phyloP scores from a whole-genome alignment of 441 rosid genomes.

The Pelargonium cotyledonis region DNA sequence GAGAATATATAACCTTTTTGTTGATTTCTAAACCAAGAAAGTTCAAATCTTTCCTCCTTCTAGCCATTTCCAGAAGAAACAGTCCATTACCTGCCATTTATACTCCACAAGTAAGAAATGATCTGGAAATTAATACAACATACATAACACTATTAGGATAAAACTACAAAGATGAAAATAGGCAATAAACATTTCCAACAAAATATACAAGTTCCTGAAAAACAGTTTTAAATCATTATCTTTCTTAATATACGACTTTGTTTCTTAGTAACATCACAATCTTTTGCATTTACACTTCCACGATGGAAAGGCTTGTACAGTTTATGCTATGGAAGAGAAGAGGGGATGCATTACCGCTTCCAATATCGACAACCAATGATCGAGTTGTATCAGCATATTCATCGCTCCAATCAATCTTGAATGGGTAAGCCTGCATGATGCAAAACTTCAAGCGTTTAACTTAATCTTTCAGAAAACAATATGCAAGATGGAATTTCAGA shows the following conservation, averaged over 20 bases:
- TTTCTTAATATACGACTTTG: neutral
- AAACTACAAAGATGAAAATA: neutral
- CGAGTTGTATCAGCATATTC: constrained; percentile 37
- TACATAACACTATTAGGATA: neutral
- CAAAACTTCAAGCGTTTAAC: constrained; percentile 15
- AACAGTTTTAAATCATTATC: neutral
- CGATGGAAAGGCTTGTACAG: neutral
- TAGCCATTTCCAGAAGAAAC: constrained; percentile 61
- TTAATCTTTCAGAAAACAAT: neutral
- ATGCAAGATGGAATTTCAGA: constrained; percentile 6
- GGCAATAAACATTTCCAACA: constrained; percentile 6
- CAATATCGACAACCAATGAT: constrained; percentile 64
- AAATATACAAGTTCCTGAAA: neutral
- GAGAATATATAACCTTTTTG: constrained; percentile 40
- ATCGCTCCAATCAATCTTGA: constrained; percentile 46
- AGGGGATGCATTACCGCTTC: constrained; percentile 44
- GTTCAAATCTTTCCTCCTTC: constrained; percentile 45
- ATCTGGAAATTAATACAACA: neutral
- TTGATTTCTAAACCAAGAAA: constrained; percentile 72
- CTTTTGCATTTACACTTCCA: neutral
- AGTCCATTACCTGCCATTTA: constrained; percentile 50
- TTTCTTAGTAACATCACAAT: neutral
- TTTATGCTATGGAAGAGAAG: constrained; percentile 3
- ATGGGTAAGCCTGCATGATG: constrained; percentile 56
- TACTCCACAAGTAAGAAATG: constrained; percentile 12